phyloP scores from a whole-genome alignment of 108 stramenopile genomes.

The Cyclotella choctawhatcheeana region DNA sequence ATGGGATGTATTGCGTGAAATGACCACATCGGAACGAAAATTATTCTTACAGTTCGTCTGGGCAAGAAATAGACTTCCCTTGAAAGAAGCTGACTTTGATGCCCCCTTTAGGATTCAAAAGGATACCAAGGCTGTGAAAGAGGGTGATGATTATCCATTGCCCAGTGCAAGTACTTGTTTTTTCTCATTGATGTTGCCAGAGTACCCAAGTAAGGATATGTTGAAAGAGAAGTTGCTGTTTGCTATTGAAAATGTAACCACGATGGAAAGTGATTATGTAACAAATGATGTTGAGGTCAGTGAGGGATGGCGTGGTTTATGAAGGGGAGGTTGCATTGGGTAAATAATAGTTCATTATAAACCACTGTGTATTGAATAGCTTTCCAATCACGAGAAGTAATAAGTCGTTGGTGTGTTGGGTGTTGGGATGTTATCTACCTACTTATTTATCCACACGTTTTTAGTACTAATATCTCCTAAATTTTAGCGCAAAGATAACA shows the following conservation, averaged over 20 bases:
- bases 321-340: no score
- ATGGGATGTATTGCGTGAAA: constrained; percentile 94
- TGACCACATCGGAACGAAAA: constrained; percentile 85
- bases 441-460: no score
- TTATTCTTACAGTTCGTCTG: constrained; percentile 96
- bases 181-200: constrained; percentile 93
- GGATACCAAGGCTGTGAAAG: constrained; percentile 54
- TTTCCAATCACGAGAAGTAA: no score
- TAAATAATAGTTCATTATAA: no score
- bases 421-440: no score
- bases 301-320: constrained; percentile 83
- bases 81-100: constrained; percentile 87
- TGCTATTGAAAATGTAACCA: constrained; percentile 94
- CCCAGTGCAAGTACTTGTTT: constrained; percentile 98
- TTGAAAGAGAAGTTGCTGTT: constrained; percentile 89
- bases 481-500: no score
- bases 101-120: constrained; percentile 92
- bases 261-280: constrained; percentile 98
- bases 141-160: constrained; percentile 79
- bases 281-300: constrained; percentile 87
- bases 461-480: no score
- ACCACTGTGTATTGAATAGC: no score
- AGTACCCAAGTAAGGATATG: constrained; percentile 82
- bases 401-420: no score
- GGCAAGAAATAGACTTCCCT: constrained; percentile 93